A percentile compares a stretch with the other conserved stretches of the same genome.
These are phyloP conservation scores for Anastatica hierochuntica DNA, from an alignment of 345 rosid genomes.

Conservation along the genomic window DNA sequence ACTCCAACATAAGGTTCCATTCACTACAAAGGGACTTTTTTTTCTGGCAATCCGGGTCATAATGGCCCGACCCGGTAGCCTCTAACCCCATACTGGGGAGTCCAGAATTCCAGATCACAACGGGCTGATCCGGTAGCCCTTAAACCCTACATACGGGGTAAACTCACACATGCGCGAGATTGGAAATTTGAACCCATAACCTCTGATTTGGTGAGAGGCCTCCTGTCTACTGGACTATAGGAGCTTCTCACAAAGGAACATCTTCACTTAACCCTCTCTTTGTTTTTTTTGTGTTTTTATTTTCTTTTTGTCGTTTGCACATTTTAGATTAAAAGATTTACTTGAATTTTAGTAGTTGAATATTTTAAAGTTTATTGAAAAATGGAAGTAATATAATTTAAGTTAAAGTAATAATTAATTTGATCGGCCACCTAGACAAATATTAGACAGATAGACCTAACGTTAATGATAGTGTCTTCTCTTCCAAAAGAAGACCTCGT, in stretches of 20 bases:
- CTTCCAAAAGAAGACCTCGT: background rate
- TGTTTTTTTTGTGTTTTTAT: constrained; percentile 16
- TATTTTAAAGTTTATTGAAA: background rate
- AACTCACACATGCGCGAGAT: no score
- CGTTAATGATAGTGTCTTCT: constrained; percentile 22
- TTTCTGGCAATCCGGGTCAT: no score
- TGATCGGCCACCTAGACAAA: background rate
- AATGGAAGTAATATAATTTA: background rate
- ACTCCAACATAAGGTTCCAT: constrained; percentile 25
- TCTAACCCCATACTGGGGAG: no score
- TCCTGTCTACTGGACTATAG: no score
- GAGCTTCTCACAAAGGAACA: no score
- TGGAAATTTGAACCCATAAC: no score
- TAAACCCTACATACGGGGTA: no score
- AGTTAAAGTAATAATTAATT: background rate
- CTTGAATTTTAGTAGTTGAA: background rate
- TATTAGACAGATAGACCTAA: constrained; percentile 14
- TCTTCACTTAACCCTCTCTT: constrained; percentile 22
- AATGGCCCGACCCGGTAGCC: no score
- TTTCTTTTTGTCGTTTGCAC: background rate
- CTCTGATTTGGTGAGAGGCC: no score
- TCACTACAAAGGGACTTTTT: constrained; percentile 16
- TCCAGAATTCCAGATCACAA: no score
- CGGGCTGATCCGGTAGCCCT: no score
- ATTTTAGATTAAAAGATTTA: no score